phyloP scores from a whole-genome alignment of 2,329 filamentous ascomycete genomes.

The Eutypa lata region DNA sequence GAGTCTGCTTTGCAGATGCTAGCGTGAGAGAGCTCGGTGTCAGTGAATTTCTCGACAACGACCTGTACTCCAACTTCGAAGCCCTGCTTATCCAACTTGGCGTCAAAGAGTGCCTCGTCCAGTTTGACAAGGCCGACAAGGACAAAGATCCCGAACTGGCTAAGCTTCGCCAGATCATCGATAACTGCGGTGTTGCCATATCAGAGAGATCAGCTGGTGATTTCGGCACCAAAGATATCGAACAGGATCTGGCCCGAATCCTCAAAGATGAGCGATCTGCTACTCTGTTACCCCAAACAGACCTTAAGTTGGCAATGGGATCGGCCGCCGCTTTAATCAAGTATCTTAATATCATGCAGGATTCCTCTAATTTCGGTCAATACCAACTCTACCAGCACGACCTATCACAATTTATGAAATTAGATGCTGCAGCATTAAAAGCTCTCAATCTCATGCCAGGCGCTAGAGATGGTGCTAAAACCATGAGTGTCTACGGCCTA shows the following conservation, averaged over 20 bases:
- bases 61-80: slow-evolving; percentile 97
- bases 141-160: slow-evolving; percentile 83
- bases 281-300: slow-evolving; percentile 78
- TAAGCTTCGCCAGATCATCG: slow-evolving; percentile 85
- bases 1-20: slow-evolving; percentile 96
- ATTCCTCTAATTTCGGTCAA: slow-evolving; percentile 92
- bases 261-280: slow-evolving; percentile 82
- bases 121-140: slow-evolving; percentile 73
- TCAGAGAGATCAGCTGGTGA: slow-evolving; percentile 74
- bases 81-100: slow-evolving; percentile 93
- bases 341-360: slow-evolving; percentile 86
- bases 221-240: slow-evolving; percentile 87
- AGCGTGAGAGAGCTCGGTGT: slow-evolving; percentile 93
- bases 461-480: slow-evolving; percentile 90
- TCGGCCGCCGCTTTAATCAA: slow-evolving; percentile 91
- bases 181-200: slow-evolving; percentile 87
- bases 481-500: slow-evolving; percentile 91
- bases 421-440: slow-evolving; percentile 90
- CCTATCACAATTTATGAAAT: slow-evolving; percentile 94
- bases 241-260: slow-evolving; percentile 85
- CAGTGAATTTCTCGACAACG: slow-evolving; percentile 98
- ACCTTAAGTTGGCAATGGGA: slow-evolving; percentile 94
- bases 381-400: slow-evolving; percentile 98
- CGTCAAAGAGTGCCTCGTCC: slow-evolving; percentile 89
- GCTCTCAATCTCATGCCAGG: slow-evolving; percentile 97